A percentile compares a stretch with the other conserved stretches of the same genome.
phyloP scores from a whole-genome alignment of 179 eudicot genomes.

The Sideroxylon spinosum region DNA sequence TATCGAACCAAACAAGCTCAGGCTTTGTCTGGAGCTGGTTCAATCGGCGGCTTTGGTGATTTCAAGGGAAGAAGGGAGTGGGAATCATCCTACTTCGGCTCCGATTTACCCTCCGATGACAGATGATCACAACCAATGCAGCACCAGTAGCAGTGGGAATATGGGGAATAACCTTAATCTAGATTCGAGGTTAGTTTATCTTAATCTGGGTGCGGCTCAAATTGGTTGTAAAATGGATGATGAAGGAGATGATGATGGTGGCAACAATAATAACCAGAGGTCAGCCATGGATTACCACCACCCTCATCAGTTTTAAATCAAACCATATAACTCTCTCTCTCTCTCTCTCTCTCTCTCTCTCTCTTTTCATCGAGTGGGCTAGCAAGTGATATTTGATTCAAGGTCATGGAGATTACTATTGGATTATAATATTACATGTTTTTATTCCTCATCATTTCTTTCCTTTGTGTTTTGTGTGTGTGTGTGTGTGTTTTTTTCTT shows the following conservation, averaged over 20 bases:
- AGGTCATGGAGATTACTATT: slow-evolving; percentile 5
- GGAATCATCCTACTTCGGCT: slow-evolving; percentile 20
- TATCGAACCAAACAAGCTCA: slow-evolving; percentile 82
- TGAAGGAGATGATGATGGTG: slow-evolving; percentile 35
- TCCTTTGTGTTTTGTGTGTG: not conserved
- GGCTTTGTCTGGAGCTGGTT: slow-evolving; percentile 79
- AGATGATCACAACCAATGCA: slow-evolving; percentile 35
- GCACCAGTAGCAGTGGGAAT: slow-evolving; percentile 34
- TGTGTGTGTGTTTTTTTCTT: not conserved
- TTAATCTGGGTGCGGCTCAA: slow-evolving; percentile 57
- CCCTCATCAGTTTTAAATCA: slow-evolving; percentile 34
- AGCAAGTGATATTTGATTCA: slow-evolving; percentile 6
- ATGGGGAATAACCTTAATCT: slow-evolving; percentile 36
- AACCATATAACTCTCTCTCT: not conserved
- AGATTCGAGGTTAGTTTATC: slow-evolving; percentile 81
- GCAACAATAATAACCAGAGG: slow-evolving; percentile 25
- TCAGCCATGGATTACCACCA: slow-evolving; percentile 35
- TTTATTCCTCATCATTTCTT: not conserved
- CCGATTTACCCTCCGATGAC: slow-evolving; percentile 42
- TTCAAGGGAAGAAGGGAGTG: slow-evolving; percentile 67
- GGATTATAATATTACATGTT: not conserved
- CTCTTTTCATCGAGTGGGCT: not conserved
- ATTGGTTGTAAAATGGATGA: slow-evolving; percentile 44
- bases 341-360: slow-evolving; percentile 5
- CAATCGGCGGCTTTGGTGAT: slow-evolving; percentile 93